Base-by-base conservation (phyloP, 768 basidiomycete species). In the Boletellus ananiceps region DNA sequence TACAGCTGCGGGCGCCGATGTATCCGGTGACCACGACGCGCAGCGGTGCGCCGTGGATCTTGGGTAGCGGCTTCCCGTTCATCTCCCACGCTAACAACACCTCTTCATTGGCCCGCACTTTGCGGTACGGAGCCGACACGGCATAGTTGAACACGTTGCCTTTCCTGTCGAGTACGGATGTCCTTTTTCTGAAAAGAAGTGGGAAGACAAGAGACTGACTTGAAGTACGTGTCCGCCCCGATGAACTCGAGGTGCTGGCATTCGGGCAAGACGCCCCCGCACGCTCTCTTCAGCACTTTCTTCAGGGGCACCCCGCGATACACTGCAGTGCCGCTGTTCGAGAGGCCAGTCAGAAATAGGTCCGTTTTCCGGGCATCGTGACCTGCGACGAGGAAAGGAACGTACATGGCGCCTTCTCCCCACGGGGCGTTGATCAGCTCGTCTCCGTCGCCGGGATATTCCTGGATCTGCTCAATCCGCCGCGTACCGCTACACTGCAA, bases 171-270 rank as follows among this genome's bases (percentile, higher is more conserved):
- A 8, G 12, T 23, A 16, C 12, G 4, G 11, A 9, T 36, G 35
- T 5, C 23, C 23, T 25, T 25, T 25, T 7, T 7, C 5, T 25
- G 4, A 37, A 35, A 13, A 5, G 5, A 19, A 34, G 5, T 12
- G 8, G 12, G 16, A 13, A 19, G 23, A 46, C 31, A 3, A 14
- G 33, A 35, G 32, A 36, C 48, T 34, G 34, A 75, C 78, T 77
- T 77, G 69, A 79, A 78, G 59, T 79, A 80, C 1, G 78, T 80
- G 51, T 81, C 79, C 6, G 77, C 78, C 19, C 79, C 78, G 50
- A 80, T 73, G 59, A 80, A 76, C 58, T 81, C 79, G 54, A 80
- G 65, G 57, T 80, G 78, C 55, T 74, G 53, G 44, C 72, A 75
- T 34, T 77, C 74, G 12, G 75, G 73, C 16, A 66, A 59, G 35